Evolutionary conservation across 768 basidiomycete species (phyloP), one percentile per base, ranked within the genome.

Genomic region (Hygrophoropsis aurantiaca): DNA sequence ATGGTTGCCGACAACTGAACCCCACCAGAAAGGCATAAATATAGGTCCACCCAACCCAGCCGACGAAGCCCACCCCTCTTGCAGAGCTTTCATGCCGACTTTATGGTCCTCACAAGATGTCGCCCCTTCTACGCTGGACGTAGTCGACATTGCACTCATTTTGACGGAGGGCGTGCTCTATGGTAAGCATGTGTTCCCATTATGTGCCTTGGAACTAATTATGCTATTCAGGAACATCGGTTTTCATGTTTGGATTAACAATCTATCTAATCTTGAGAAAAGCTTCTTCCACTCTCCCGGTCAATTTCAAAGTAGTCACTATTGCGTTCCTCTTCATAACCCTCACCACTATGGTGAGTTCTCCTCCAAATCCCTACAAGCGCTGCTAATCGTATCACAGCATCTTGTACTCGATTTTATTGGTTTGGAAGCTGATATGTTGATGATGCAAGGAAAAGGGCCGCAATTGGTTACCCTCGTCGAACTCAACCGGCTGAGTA

Each of bases 181-280:
- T 13, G 27, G 27, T 30, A 30, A 30, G 27, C 13, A 13, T 13
- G 13, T 30, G 13, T 30, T 13, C 13, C 27, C 27, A n/a, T 30
- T 30, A 13, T 6, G 27, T 13, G 27, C 27, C 13, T 30, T 30
- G 27, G 7, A 30, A 13, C 27, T 30, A 6, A 30, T 13, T 30
- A 13, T 30, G 13, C 15, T 32, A 16, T 30, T 19, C 44, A 70
- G 69, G 69, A 0, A 63, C 68, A 42, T 70, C 67, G 4, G 32
- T 68, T 21, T 43, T 69, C 32, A 69, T 70, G 69, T 70, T 67
- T 47, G 56, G 57, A 5, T 55, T 52, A 2, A 64, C 66, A 1
- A 38, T 70, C 10, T 63, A 59, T 53, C 53, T 47, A 1, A 26
- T 69, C 11, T 26, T 4, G 42, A 37, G n/a, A 40, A 44, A 19